Evolutionary conservation across 371 early-diverging fungal genomes (phyloP), one percentile per base, ranked within the genome.

Genomic region (Chytridium lagenaria): DNA sequence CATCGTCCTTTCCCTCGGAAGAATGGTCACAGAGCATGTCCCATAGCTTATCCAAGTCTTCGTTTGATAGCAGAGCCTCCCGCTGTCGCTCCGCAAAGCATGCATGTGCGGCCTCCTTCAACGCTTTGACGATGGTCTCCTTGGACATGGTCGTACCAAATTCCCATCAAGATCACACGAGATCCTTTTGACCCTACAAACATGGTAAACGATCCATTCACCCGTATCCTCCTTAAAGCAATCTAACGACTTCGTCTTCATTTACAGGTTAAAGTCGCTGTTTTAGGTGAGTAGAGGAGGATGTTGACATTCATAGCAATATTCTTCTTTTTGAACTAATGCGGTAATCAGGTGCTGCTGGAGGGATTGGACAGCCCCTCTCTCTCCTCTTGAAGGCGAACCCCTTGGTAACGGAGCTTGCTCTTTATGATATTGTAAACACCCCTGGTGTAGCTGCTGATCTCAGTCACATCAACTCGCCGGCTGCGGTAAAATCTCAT

Each of bases 371-470:
- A 75, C 94, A 95, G 84, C 94, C 95, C 61, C 85, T 95, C 67
- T 94, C 95, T 38, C 81, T 95, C 64, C 83, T 95, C 51, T 79
- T 95, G 81, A 94, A 94, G 86, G 86, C 90, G 63, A 90, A 92
- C 70, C 83, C 87, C 23, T 88, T 89, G 75, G 92, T 98, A 61
- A 88, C 92, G 59, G 89, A 94, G 78, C 90, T 98, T 50, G 86
- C 94, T 34, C 91, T 98, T 61, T 98, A 95, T 83, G 99, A 98
- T 83, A 92, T 98, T 74, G 93, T 91, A 86, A 95, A 96, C 92
- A 92, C 95, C 75, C 95, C 95, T 52, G 99, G 97, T 79, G 96
- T 97, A 74, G 98, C 98, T 66, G 97, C 98, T 76, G 99, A 98
- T 80, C 87, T 98, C 77, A 89, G 92, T 82, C 99, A 98, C 91